Percentiles rank a stretch among this genome's conserved stretches.
These are phyloP conservation scores for Elymus sibiricus DNA, from an alignment of 176 grass and related monocot genomes.

Conservation along the genomic window DNA sequence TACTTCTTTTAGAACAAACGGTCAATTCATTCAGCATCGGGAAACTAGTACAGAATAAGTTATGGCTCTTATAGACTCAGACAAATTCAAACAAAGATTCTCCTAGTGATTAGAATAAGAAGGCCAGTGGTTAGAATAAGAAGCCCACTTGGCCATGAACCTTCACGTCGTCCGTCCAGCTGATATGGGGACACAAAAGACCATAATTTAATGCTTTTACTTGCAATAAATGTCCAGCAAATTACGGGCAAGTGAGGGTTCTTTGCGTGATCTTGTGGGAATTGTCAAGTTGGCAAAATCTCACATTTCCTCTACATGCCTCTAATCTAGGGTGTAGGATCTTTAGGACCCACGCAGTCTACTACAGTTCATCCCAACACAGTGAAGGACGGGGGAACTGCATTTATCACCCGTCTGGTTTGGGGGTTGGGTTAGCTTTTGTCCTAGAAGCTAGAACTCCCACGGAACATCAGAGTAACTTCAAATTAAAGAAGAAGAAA, in stretches of 20 bases:
- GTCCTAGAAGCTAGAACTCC: slow-evolving; percentile 21
- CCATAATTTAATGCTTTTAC: slow-evolving; percentile 39
- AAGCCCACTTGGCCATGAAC: slow-evolving; percentile 39
- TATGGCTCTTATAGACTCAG: background rate
- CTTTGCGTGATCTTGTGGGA: slow-evolving; percentile 48
- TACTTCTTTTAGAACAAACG: slow-evolving; percentile 14
- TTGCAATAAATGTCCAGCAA: slow-evolving; percentile 31
- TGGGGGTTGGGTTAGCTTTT: background rate
- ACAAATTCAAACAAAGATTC: slow-evolving; percentile 31
- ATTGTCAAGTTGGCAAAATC: slow-evolving; percentile 23
- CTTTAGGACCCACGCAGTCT: slow-evolving; percentile 8
- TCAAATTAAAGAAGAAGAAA: slow-evolving; percentile 31
- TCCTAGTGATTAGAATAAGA: slow-evolving; percentile 26
- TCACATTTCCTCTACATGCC: slow-evolving; percentile 14
- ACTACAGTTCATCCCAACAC: background rate
- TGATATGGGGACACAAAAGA: slow-evolving; percentile 18
- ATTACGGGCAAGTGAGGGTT: slow-evolving; percentile 41
- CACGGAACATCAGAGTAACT: slow-evolving; percentile 19
- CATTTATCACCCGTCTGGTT: slow-evolving; percentile 1
- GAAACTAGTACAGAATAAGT: background rate
- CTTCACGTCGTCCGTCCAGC: slow-evolving; percentile 37
- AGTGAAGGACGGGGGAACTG: slow-evolving; percentile 3
- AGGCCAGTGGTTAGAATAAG: slow-evolving; percentile 11
- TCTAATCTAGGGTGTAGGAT: background rate
- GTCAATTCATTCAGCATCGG: background rate